These are phyloP conservation scores for Aspergillus oerlinghausenensis DNA, from an alignment of 2,329 filamentous ascomycete species.

Conservation along the genomic window DNA sequence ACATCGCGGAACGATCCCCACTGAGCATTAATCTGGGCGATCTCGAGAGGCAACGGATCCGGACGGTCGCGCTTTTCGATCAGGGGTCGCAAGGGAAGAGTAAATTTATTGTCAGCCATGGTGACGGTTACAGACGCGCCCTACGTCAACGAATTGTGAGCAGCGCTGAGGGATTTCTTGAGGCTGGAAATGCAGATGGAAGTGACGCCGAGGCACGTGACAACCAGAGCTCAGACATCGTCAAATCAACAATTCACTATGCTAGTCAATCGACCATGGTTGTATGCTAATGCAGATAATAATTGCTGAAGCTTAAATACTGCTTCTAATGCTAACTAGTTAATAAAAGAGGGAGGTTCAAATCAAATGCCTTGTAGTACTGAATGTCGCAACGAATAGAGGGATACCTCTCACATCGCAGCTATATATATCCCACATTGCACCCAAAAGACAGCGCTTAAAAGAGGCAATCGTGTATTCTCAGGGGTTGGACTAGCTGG, in stretches of 20 bases:
- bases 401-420: too few species aligned
- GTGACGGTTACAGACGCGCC: conserved; percentile 1
- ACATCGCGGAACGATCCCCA: conserved; percentile 78
- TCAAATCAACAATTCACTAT: too few species aligned
- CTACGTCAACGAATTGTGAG: background rate
- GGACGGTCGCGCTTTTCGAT: conserved; percentile 44
- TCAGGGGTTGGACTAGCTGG: too few species aligned
- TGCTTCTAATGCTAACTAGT: background rate
- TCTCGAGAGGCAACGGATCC: conserved; percentile 65
- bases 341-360: background rate
- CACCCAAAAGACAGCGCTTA: too few species aligned
- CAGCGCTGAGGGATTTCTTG: background rate
- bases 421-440: background rate
- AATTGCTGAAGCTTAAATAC: too few species aligned
- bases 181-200: background rate
- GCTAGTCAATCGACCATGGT: background rate
- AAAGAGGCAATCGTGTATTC: too few species aligned
- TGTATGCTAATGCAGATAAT: background rate
- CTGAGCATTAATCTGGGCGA: conserved; percentile 72
- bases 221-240: background rate
- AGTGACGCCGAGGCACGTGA: background rate
- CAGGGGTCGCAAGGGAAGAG: conserved; percentile 59
- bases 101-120: conserved; percentile 38
- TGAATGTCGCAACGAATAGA: too few species aligned
- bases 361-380: background rate